Evolutionary conservation across 495 filamentous ascomycete genomes (phyloP), one percentile per base, ranked within the genome.

Genomic region (Penicillium pulvis): DNA sequence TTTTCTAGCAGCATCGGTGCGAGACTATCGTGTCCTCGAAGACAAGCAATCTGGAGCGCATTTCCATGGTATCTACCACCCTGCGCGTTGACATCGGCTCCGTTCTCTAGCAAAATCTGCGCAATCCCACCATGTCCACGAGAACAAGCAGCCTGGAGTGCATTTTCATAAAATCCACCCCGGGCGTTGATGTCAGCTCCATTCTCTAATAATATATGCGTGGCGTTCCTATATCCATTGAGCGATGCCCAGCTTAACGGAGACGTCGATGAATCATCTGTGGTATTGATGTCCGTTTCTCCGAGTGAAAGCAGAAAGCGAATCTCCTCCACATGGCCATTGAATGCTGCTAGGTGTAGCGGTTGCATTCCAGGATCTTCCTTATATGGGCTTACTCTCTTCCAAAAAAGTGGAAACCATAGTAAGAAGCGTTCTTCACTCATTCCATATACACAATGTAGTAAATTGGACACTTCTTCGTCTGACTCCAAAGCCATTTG

Each of bases 401-500:
- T 58, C 63, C 59, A 66, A 53, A 60, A 66, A 7, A 66, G 51
- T 46, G 56, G 52, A 52, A 62, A 66, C 63, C 63, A 66, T n/a
- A 60, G 17, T 31, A 24, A 53, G 20, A 62, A 60, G 39, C 31
- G 12, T 41, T 39, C 53, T 36, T 14, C 6, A 47, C 12, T 35
- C 30, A 41, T 58, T 39, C 54, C 47, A 44, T 66, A 66, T n/a
- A 66, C 16, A 35, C 51, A 49, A 20, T 53, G 49, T 16, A 68
- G 23, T 47, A 48, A 39, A 23, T 46, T 31, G 0, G 30, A 17
- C n/a, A 51, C 51, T 36, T 51, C 17, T 31, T 31, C 23, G 46
- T 46, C 51, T 26, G 20, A 33, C 16, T 44, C 39, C 35, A 53
- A 17, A 50, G 24, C 19, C 43, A 60, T 55, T 14, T 55, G 56